Evolutionary conservation across 2,329 filamentous ascomycete genomes (phyloP).

Genomic region (Aspergillus sp.): DNA sequence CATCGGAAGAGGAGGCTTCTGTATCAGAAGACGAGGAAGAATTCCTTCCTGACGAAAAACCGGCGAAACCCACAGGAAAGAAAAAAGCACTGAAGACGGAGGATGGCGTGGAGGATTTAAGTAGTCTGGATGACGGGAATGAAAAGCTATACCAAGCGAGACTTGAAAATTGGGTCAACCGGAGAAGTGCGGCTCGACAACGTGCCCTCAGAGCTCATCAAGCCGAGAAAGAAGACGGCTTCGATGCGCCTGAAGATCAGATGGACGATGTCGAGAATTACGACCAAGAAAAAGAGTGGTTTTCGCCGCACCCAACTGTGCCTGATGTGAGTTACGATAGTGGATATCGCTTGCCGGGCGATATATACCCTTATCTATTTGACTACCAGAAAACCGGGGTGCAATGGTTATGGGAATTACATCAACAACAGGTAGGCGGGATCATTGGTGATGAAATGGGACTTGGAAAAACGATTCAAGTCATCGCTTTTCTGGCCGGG

Average conservation of each 20-base stretch:
- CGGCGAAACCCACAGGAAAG: slow-evolving; percentile 9
- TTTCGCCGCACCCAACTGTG: slow-evolving; percentile 77
- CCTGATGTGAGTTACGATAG: slow-evolving; percentile 71
- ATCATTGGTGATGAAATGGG: slow-evolving; percentile 99
- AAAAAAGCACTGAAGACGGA: slow-evolving; percentile 27
- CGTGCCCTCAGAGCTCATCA: slow-evolving; percentile 32
- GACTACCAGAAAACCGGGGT: slow-evolving; percentile 97
- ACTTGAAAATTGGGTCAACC: slow-evolving; percentile 68
- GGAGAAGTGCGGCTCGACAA: slow-evolving; percentile 57
- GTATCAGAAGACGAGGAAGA: slow-evolving; percentile 33
- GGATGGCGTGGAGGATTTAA: slow-evolving; percentile 50
- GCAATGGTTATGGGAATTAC: slow-evolving; percentile 91
- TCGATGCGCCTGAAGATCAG: slow-evolving; percentile 17
- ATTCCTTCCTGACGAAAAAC: slow-evolving; percentile 25
- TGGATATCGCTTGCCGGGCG: slow-evolving; percentile 76
- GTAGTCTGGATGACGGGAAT: slow-evolving; percentile 79
- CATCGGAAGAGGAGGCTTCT: slow-evolving; percentile 22
- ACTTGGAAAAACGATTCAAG: slow-evolving; percentile 86
- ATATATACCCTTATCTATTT: slow-evolving; percentile 88
- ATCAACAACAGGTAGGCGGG: slow-evolving; percentile 82
- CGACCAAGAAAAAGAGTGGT: slow-evolving; percentile 66
- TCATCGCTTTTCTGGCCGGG: slow-evolving; percentile 79
- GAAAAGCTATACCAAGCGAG: slow-evolving; percentile 74
- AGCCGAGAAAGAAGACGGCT: slow-evolving; percentile 27
- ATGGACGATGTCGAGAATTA: slow-evolving; percentile 37